Evolutionary conservation across 169 alveolate genomes (phyloP).

Genomic region (Plasmodium ovale): DNA sequence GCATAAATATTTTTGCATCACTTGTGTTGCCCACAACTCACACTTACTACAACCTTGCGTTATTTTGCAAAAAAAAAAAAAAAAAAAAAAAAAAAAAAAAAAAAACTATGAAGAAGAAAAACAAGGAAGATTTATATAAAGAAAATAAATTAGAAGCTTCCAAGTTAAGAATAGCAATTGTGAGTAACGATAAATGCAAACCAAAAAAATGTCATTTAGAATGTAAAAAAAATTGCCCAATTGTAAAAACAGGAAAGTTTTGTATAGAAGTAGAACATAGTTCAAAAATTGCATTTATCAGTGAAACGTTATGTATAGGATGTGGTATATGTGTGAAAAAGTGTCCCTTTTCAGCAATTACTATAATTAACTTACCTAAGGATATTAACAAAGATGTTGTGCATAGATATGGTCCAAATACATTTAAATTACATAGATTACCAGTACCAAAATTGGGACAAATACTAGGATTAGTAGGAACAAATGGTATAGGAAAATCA

Average conservation of each 20-base stretch:
- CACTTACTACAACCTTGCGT: no score
- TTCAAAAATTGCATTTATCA: constrained; percentile 95
- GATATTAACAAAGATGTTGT: constrained; percentile 92
- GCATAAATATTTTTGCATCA: no score
- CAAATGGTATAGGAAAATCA: constrained; percentile 98
- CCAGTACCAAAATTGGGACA: constrained; percentile 99
- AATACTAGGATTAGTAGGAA: constrained; percentile 93
- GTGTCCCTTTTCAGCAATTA: constrained; percentile 99
- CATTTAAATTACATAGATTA: constrained; percentile 98
- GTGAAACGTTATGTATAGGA: constrained; percentile 99
- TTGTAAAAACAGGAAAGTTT: constrained; percentile 96
- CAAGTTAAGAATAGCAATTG: constrained; percentile 97
- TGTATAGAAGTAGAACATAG: constrained; percentile 98
- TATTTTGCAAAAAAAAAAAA: no score
- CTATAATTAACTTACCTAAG: constrained; percentile 98
- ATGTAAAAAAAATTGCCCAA: constrained; percentile 94
- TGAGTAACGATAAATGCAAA: constrained; percentile 97
- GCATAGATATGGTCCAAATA: constrained; percentile 98
- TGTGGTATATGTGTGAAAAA: constrained; percentile 99
- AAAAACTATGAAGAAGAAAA: constrained; percentile 54
- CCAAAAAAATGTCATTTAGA: constrained; percentile 98
- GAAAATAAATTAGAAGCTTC: constrained; percentile 89
- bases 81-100: not conserved
- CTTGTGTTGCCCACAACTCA: no score
- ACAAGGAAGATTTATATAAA: constrained; percentile 70